Percentiles rank a stretch among this genome's conserved stretches.
Evolutionary conservation across 2,329 filamentous ascomycete species (phyloP).

Genomic region (Nemania diffusa): DNA sequence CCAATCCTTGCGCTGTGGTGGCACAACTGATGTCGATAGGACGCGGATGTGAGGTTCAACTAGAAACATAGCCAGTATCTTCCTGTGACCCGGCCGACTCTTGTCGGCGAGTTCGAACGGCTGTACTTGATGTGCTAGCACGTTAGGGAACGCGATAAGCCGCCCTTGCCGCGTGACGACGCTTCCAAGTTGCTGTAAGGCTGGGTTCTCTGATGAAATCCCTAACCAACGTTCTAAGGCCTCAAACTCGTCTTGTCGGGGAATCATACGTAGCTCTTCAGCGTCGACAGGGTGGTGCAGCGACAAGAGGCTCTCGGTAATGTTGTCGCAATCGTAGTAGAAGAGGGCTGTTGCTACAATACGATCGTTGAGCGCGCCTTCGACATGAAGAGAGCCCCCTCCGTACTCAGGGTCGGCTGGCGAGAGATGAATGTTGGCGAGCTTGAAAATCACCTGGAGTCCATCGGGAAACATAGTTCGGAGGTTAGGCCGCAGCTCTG

Average conservation of each 20-base stretch:
- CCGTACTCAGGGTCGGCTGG: conserved; percentile 66
- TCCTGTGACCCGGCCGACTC: conserved; percentile 63
- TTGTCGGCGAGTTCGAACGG: conserved; percentile 61
- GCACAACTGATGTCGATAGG: conserved; percentile 56
- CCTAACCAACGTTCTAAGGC: conserved; percentile 53
- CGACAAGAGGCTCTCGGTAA: conserved; percentile 61
- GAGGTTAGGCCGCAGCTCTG: conserved; percentile 37
- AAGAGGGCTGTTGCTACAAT: conserved; percentile 72
- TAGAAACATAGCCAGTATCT: conserved; percentile 67
- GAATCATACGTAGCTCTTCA: conserved; percentile 43
- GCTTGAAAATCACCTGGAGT: conserved; percentile 72
- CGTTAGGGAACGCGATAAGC: conserved; percentile 66
- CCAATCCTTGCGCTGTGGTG: conserved; percentile 53
- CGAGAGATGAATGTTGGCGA: conserved; percentile 69
- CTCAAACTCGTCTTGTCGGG: conserved; percentile 49
- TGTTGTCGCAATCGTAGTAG: conserved; percentile 70
- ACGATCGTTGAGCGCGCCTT: conserved; percentile 69
- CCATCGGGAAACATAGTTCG: conserved; percentile 45
- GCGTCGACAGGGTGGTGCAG: conserved; percentile 58
- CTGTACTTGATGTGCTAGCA: conserved; percentile 61
- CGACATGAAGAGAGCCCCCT: conserved; percentile 66
- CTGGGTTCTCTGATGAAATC: conserved; percentile 48
- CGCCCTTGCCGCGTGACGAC: conserved; percentile 60
- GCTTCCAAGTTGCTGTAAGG: conserved; percentile 58
- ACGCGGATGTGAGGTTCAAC: conserved; percentile 65